A percentile compares a stretch with the other conserved stretches of the same genome.
Conservation (phyloP, 1,284 basidiomycete species). For the Sporisorium reilianum region DNA sequence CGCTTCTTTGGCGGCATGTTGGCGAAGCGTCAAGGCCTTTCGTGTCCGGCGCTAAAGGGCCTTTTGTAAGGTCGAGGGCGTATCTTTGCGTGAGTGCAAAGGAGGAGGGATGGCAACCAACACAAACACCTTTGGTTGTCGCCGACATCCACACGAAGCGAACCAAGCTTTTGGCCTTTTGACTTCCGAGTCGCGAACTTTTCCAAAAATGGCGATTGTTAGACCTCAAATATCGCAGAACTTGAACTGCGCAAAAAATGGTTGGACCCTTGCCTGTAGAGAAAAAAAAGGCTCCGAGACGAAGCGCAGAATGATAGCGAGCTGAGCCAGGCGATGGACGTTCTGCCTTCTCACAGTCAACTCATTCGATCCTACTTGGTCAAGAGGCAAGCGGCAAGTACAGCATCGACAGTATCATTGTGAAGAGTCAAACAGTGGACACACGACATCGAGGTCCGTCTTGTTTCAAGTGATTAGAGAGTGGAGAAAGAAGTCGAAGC, state of each 20-base stretch:
- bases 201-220: not conserved
- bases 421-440: not conserved
- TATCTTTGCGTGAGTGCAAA: not conserved
- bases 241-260: not conserved
- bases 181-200: conserved; percentile 48
- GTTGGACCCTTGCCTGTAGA: conserved; percentile 10
- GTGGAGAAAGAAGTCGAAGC: not conserved
- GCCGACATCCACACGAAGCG: not conserved
- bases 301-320: not conserved
- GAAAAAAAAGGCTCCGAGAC: conserved; percentile 45
- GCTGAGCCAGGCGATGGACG: not conserved
- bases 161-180: not conserved
- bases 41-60: not conserved
- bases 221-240: not conserved
- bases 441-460: not conserved
- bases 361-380: not conserved
- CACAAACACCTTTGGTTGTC: not conserved
- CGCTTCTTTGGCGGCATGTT: conserved; percentile 36
- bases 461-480: not conserved
- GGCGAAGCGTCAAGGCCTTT: not conserved
- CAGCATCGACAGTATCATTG: not conserved
- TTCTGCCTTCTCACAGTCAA: not conserved
- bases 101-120: not conserved
- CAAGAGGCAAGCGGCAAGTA: not conserved
- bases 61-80: not conserved